A percentile compares a stretch with the other conserved stretches of the same genome.
Conservation (phyloP, 2,329 filamentous ascomycete genomes). For the Arthrobotrys entomopaga region DNA sequence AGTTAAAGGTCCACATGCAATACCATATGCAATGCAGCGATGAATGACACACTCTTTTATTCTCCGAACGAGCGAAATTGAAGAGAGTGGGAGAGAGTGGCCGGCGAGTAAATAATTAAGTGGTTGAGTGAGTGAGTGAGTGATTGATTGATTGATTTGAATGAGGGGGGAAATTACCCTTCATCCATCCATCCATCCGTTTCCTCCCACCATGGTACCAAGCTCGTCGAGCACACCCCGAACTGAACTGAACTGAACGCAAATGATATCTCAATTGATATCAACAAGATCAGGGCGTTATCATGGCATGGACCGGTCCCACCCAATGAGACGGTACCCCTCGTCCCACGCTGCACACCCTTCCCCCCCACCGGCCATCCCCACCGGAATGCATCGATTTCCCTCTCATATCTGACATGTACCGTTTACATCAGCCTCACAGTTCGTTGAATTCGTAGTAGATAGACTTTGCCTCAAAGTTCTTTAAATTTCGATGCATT, state of each 20-base stretch:
- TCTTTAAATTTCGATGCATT: no score
- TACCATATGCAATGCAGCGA: no score
- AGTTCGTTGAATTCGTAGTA: neutral
- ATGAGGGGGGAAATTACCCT: slow-evolving; percentile 49
- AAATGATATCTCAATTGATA: neutral
- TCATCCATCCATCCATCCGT: slow-evolving; percentile 18
- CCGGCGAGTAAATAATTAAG: neutral
- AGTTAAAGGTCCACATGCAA: no score
- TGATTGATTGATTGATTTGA: slow-evolving; percentile 27
- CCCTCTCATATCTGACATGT: slow-evolving; percentile 15
- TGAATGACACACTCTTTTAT: no score
- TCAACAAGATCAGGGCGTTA: no score
- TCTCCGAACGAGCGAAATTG: neutral
- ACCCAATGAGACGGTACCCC: slow-evolving; percentile 44
- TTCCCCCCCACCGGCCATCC: neutral
- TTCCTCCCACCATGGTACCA: neutral
- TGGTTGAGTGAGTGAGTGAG: neutral
- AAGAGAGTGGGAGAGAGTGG: neutral
- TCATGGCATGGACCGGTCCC: neutral
- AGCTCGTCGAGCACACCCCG: no score
- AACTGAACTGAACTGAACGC: no score
- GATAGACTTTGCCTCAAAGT: no score
- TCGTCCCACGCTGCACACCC: slow-evolving; percentile 39
- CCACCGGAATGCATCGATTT: neutral
- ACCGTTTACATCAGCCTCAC: slow-evolving; percentile 3